Conservation (phyloP, 371 early-diverging fungal species). For the Batkoa obscura region DNA sequence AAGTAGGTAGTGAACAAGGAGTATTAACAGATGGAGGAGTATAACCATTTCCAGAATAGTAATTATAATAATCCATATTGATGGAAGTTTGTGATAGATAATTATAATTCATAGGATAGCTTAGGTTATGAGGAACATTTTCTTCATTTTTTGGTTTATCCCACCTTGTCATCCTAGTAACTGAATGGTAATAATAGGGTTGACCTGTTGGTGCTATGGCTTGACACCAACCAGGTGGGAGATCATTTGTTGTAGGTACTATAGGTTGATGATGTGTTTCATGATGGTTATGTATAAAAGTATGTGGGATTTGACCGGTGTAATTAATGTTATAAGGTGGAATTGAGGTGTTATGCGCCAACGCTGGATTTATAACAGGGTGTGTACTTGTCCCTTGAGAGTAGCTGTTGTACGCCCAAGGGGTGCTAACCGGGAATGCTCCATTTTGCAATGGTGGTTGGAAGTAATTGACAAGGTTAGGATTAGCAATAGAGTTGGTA, state of each 20-base stretch:
- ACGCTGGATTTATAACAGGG: not conserved
- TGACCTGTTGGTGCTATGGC: not conserved
- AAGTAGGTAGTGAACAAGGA: not conserved
- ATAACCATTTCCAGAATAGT: not conserved
- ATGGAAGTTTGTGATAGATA: too few relatives aligned
- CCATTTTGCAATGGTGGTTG: too few relatives aligned
- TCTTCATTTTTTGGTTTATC: not conserved
- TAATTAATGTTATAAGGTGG: not conserved
- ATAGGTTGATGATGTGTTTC: too few relatives aligned
- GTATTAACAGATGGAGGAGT: not conserved
- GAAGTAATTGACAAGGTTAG: too few relatives aligned
- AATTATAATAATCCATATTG: too few relatives aligned
- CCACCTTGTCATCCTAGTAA: conserved; percentile 1
- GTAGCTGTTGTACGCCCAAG: not conserved
- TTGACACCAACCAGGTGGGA: not conserved
- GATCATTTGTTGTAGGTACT: not conserved
- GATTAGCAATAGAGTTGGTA: too few relatives aligned
- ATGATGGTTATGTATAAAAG: not conserved
- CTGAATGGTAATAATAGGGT: conserved; percentile 1
- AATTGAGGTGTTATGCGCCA: not conserved
- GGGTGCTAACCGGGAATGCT: too few relatives aligned
- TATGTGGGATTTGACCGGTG: not conserved
- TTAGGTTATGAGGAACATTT: not conserved
- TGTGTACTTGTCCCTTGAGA: not conserved
- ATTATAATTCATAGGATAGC: not conserved